phyloP scores from a whole-genome alignment of 805 yeast species.

The Hemisphaericaspora nanyangensis region DNA sequence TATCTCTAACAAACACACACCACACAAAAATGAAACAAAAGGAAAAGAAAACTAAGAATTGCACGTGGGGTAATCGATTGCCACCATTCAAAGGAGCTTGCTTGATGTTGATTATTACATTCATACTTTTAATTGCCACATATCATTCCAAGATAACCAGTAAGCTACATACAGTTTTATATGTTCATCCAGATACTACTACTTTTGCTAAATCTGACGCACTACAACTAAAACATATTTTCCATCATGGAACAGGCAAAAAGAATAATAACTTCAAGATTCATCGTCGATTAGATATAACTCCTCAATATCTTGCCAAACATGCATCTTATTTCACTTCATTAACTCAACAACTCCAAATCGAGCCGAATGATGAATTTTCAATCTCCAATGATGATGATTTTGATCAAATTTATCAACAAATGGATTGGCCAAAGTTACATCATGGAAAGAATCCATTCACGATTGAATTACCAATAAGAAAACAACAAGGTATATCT shows the following conservation, averaged over 20 bases:
- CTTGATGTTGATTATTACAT: background rate
- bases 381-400: constrained; percentile 4
- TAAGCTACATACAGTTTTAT: background rate
- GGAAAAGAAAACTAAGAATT: background rate
- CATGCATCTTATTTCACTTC: constrained; percentile 6
- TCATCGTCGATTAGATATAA: constrained; percentile 51
- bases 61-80: background rate
- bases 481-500: constrained; percentile 14
- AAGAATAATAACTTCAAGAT: constrained; percentile 22
- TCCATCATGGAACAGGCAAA: constrained; percentile 54
- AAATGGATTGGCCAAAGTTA: constrained; percentile 35
- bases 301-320: constrained; percentile 32
- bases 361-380: background rate
- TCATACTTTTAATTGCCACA: no score
- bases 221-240: constrained; percentile 50
- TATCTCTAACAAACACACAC: no score
- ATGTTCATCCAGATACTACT: background rate
- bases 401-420: constrained; percentile 17
- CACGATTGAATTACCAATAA: constrained; percentile 30
- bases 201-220: background rate
- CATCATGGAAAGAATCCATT: constrained; percentile 36
- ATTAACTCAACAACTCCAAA: background rate
- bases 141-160: no score
- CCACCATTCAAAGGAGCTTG: background rate
- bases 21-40: background rate